These are phyloP conservation scores for Syzygium oleosum DNA, from an alignment of 345 rosid genomes.

Conservation along the genomic window DNA sequence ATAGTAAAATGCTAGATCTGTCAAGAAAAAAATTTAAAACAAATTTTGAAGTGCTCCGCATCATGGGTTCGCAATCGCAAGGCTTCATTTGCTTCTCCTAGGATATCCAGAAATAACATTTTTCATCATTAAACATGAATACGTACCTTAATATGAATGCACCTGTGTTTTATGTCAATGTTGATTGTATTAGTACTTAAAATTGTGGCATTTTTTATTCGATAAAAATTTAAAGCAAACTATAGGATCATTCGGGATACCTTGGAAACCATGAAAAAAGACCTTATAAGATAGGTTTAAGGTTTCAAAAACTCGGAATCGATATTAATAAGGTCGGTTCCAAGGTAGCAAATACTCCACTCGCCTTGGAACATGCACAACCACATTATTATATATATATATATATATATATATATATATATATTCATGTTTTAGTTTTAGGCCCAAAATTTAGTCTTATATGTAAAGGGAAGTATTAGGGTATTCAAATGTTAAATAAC, in stretches of 20 bases:
- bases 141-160: not conserved
- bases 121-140: not conserved
- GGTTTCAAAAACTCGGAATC: not conserved
- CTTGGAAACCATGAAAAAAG: not conserved
- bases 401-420: not conserved
- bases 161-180: not conserved
- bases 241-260: too few relatives aligned
- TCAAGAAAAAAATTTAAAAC: not conserved
- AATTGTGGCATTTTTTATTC: too few relatives aligned
- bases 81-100: not conserved
- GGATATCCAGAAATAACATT: not conserved
- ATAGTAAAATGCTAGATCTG: not conserved
- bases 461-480: not conserved
- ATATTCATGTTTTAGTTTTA: not conserved
- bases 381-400: not conserved
- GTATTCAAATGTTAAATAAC: not conserved
- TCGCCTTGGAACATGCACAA: not conserved
- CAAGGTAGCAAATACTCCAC: not conserved
- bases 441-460: not conserved
- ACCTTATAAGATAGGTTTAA: not conserved
- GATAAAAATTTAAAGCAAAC: too few relatives aligned
- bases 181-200: too few relatives aligned
- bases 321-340: not conserved
- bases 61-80: not conserved
- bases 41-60: not conserved